Conservation (phyloP, 768 basidiomycete species). For the Pleurotus salmoneostramineus region DNA sequence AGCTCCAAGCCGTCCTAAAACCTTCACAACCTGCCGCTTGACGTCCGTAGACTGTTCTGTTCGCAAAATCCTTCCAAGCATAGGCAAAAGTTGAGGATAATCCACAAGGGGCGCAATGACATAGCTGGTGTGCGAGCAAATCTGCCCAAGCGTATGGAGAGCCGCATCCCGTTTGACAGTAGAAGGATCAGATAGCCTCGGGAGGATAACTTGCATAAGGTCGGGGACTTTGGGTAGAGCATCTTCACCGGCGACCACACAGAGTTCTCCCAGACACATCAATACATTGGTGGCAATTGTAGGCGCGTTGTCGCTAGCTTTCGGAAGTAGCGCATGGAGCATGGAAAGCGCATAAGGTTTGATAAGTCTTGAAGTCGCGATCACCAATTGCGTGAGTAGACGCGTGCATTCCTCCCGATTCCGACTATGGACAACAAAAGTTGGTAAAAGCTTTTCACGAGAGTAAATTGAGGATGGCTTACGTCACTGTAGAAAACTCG, state of each 20-base stretch:
- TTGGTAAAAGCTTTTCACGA: no score
- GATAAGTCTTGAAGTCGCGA: constrained; percentile 89
- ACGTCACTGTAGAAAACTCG: constrained; percentile 90
- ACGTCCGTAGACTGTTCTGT: constrained; percentile 72
- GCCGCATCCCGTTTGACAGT: constrained; percentile 91
- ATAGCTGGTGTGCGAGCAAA: constrained; percentile 94
- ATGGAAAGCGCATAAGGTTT: constrained; percentile 95
- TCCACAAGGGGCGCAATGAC: constrained; percentile 90
- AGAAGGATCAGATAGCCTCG: constrained; percentile 86
- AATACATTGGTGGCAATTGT: constrained; percentile 90
- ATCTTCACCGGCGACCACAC: constrained; percentile 92
- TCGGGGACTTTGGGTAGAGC: constrained; percentile 77
- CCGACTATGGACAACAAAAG: no score
- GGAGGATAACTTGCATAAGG: constrained; percentile 87
- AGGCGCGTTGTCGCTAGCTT: constrained; percentile 82
- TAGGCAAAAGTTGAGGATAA: constrained; percentile 84
- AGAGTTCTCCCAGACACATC: constrained; percentile 91
- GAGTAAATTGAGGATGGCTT: neutral
- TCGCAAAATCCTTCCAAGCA: constrained; percentile 80
- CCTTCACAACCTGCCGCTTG: constrained; percentile 88
- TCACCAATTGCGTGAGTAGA: constrained; percentile 83
- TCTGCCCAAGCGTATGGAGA: constrained; percentile 88
- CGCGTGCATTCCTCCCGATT: constrained; percentile 91
- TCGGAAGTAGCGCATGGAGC: constrained; percentile 86
- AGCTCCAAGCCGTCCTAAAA: constrained; percentile 93